Percentiles rank a stretch among this genome's conserved stretches.
Conservation (phyloP, 345 rosid species). For the Citrus unshiu region DNA sequence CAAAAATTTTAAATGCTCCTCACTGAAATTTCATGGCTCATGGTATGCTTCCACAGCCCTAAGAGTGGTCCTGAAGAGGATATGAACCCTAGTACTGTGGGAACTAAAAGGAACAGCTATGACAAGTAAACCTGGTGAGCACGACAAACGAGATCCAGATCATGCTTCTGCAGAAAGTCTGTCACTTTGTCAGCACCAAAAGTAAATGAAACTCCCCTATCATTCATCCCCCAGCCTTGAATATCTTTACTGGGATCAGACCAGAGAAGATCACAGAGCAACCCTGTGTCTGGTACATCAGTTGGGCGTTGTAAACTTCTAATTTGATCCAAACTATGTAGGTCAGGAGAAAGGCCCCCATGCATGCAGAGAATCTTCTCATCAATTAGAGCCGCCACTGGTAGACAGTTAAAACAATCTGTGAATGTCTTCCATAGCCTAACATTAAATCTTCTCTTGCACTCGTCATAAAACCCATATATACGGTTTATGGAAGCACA, state of each 20-base stretch:
- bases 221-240: slow-evolving; percentile 83
- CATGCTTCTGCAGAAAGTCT: slow-evolving; percentile 71
- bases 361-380: slow-evolving; percentile 92
- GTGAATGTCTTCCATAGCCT: slow-evolving; percentile 69
- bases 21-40: neutral
- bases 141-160: slow-evolving; percentile 80
- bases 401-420: slow-evolving; percentile 62
- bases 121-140: slow-evolving; percentile 78
- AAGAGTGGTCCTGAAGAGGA: neutral
- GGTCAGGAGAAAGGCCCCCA: slow-evolving; percentile 85
- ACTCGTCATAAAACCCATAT: slow-evolving; percentile 72
- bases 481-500: slow-evolving; percentile 76
- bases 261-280: slow-evolving; percentile 90
- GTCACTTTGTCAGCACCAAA: slow-evolving; percentile 64
- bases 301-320: slow-evolving; percentile 62
- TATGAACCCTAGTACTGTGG: neutral
- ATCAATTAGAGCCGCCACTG: slow-evolving; percentile 68
- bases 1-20: neutral
- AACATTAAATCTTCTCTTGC: slow-evolving; percentile 76
- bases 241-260: slow-evolving; percentile 76
- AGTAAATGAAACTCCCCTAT: slow-evolving; percentile 78
- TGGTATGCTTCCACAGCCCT: neutral
- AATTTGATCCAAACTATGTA: slow-evolving; percentile 60
- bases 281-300: slow-evolving; percentile 76
- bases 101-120: neutral